Conservation (phyloP, 2,329 filamentous ascomycete genomes). For the Aureobasidium sp. region DNA sequence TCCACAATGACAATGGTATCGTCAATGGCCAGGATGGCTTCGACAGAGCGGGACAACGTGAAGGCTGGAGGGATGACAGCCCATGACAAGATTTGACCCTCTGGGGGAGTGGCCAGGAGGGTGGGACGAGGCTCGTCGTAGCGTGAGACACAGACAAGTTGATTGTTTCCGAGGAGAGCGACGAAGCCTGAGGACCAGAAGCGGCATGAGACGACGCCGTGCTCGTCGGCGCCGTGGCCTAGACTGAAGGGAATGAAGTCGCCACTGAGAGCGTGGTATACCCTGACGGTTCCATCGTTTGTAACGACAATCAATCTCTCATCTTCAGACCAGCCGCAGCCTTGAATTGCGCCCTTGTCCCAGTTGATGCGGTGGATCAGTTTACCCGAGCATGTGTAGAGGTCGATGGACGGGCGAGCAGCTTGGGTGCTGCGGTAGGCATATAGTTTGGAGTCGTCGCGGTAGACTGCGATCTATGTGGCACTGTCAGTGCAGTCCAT, state of each 20-base stretch:
- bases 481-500: slow-evolving; percentile 20
- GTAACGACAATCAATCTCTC: slow-evolving; percentile 86
- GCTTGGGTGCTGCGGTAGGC: slow-evolving; percentile 66
- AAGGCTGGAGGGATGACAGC: slow-evolving; percentile 78
- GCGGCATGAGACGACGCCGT: slow-evolving; percentile 77
- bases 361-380: slow-evolving; percentile 77
- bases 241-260: slow-evolving; percentile 94
- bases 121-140: slow-evolving; percentile 89
- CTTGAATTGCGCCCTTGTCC: slow-evolving; percentile 83
- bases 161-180: slow-evolving; percentile 81
- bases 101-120: slow-evolving; percentile 66
- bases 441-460: slow-evolving; percentile 78
- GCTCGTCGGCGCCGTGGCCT: slow-evolving; percentile 79
- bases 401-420: slow-evolving; percentile 78
- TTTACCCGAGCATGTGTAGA: slow-evolving; percentile 90
- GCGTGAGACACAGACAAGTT: slow-evolving; percentile 75
- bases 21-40: slow-evolving; percentile 79
- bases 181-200: slow-evolving; percentile 95
- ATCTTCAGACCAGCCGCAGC: slow-evolving; percentile 92
- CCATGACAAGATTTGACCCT: slow-evolving; percentile 81
- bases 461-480: slow-evolving; percentile 67
- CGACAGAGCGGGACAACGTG: slow-evolving; percentile 85
- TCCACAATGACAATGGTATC: slow-evolving; percentile 83
- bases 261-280: slow-evolving; percentile 84
- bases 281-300: slow-evolving; percentile 81